Conservation (phyloP, 495 filamentous ascomycete species). For the Penicillium odoratum region DNA sequence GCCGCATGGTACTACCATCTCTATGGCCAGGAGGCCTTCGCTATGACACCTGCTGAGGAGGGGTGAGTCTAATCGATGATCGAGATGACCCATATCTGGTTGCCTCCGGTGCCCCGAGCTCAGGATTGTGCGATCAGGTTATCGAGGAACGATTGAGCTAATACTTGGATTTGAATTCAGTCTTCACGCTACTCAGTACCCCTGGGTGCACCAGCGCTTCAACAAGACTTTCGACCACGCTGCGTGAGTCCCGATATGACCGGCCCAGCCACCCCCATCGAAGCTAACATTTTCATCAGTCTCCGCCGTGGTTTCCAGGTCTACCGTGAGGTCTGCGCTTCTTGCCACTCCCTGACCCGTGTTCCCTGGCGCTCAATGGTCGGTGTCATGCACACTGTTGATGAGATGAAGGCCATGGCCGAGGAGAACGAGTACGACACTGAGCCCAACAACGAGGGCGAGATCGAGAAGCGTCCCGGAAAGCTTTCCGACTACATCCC, state of each 20-base stretch:
- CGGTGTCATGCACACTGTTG: slow-evolving; percentile 87
- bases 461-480: slow-evolving; percentile 96
- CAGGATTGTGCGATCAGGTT: slow-evolving; percentile 27
- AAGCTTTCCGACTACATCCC: slow-evolving; percentile 98
- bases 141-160: slow-evolving; percentile 14
- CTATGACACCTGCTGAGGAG: slow-evolving; percentile 93
- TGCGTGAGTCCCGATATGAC: slow-evolving; percentile 61
- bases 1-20: slow-evolving; percentile 95
- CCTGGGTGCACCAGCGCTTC: slow-evolving; percentile 91
- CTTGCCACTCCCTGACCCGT: slow-evolving; percentile 94
- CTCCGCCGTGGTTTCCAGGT: slow-evolving; percentile 99
- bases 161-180: slow-evolving; percentile 43
- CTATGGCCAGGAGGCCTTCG: slow-evolving; percentile 82
- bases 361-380: slow-evolving; percentile 93
- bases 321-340: slow-evolving; percentile 97
- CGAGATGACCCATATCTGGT: slow-evolving; percentile 14
- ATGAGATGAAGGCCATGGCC: slow-evolving; percentile 95
- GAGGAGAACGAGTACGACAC: slow-evolving; percentile 99
- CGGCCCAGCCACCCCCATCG: slow-evolving; percentile 15
- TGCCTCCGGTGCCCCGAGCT: slow-evolving; percentile 33
- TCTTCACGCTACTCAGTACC: slow-evolving; percentile 87
- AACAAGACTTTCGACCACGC: slow-evolving; percentile 95
- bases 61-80: slow-evolving; percentile 65
- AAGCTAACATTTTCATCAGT: slow-evolving; percentile 49
- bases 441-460: slow-evolving; percentile 96